These are phyloP conservation scores for Rhodosporidiobolus odoratus DNA, from an alignment of 768 basidiomycete genomes.

Conservation along the genomic window DNA sequence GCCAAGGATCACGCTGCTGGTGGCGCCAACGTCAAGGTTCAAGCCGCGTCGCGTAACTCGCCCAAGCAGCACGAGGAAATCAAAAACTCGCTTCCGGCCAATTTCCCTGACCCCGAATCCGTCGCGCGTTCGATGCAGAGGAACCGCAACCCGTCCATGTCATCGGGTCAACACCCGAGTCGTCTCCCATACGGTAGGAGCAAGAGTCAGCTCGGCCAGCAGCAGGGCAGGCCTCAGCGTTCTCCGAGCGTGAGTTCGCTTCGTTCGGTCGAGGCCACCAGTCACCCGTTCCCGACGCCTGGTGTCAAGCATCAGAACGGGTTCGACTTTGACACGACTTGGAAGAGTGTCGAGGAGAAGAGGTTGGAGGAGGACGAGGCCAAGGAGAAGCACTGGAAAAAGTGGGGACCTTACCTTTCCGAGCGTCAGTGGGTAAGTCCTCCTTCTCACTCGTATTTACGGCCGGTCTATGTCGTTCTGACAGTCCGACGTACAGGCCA, in stretches of 20 bases:
- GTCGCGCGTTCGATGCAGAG: conserved; percentile 20
- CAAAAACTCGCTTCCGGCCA: conserved; percentile 14
- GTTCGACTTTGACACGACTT: conserved; percentile 48
- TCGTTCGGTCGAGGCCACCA: conserved; percentile 31
- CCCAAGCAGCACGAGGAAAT: conserved; percentile 22
- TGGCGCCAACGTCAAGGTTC: background rate
- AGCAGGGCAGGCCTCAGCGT: conserved; percentile 1
- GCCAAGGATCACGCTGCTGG: conserved; percentile 9
- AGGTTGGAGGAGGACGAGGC: conserved; percentile 73
- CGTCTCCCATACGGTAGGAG: conserved; percentile 21
- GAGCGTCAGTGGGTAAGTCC: conserved; percentile 87
- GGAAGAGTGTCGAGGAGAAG: conserved; percentile 74
- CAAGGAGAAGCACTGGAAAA: conserved; percentile 87
- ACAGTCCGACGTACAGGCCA: conserved; percentile 60
- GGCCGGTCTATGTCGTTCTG: background rate
- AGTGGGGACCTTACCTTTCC: conserved; percentile 96
- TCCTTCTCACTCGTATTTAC: background rate
- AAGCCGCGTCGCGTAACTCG: conserved; percentile 12
- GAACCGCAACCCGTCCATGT: conserved; percentile 37
- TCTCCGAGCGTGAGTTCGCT: conserved; percentile 26
- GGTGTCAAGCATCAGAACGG: conserved; percentile 38
- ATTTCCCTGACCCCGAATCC: conserved; percentile 30
- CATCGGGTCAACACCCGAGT: conserved; percentile 28
- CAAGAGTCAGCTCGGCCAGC: conserved; percentile 1
- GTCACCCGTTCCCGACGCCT: conserved; percentile 42